Conservation (phyloP, 2,329 filamentous ascomycete genomes). For the Fusarium austroafricanum region DNA sequence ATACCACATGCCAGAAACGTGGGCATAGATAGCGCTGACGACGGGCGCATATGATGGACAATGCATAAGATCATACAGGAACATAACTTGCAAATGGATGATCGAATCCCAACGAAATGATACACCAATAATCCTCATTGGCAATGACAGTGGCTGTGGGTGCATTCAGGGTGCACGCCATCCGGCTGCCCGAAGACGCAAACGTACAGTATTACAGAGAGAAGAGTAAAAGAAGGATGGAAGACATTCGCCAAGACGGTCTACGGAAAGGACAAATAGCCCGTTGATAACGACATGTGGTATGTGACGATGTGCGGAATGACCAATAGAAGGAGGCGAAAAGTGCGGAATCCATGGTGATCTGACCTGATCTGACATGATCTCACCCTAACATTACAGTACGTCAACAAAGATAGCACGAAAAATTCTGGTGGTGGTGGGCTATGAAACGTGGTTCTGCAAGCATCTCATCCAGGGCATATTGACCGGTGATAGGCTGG, state of each 20-base stretch:
- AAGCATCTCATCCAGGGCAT: conserved; percentile 25
- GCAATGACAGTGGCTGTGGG: not conserved
- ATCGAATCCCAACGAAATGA: conserved; percentile 9
- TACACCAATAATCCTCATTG: not conserved
- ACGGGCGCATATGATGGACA: conserved; percentile 1
- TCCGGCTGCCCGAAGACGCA: conserved; percentile 27
- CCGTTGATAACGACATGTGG: not conserved
- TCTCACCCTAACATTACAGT: not conserved
- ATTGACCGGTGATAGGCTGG: conserved; percentile 17
- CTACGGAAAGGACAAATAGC: conserved; percentile 1
- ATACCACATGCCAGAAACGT: conserved; percentile 27
- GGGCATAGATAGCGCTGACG: conserved; percentile 7
- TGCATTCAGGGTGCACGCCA: conserved; percentile 16
- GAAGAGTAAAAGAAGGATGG: conserved; percentile 38
- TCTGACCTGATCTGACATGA: conserved; percentile 1
- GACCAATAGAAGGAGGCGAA: conserved; percentile 5
- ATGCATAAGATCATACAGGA: conserved; percentile 5
- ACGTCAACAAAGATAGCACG: not conserved
- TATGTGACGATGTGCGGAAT: conserved; percentile 26
- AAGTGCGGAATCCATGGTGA: conserved; percentile 16
- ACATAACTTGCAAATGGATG: not conserved
- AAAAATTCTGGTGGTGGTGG: conserved; percentile 17
- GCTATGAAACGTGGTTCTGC: conserved; percentile 40
- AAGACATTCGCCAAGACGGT: conserved; percentile 15
- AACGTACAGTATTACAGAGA: conserved; percentile 16